Evolutionary conservation across 345 rosid species (phyloP).

Genomic region (Clausena lansium): DNA sequence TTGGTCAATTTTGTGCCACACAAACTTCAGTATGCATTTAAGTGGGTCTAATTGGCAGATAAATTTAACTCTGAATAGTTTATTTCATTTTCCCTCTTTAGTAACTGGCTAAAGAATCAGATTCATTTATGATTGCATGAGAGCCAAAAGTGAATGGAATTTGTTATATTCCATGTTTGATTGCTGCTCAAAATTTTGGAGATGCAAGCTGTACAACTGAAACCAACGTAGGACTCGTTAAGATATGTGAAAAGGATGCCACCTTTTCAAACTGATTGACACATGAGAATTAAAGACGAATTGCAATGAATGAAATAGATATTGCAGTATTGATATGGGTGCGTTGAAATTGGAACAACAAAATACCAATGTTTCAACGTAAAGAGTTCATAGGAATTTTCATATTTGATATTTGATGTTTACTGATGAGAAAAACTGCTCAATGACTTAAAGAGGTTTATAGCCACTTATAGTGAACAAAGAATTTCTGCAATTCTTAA

Average conservation of each 20-base stretch:
- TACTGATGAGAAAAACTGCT: neutral
- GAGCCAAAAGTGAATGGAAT: neutral
- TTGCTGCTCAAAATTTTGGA: neutral
- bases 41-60: neutral
- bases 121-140: neutral
- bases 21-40: neutral
- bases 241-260: neutral
- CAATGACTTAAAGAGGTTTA: neutral
- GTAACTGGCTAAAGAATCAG: neutral
- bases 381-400: neutral
- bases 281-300: neutral
- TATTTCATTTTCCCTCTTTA: neutral
- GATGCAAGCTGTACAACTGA: neutral
- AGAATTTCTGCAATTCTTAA: neutral
- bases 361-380: neutral
- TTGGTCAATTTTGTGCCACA: neutral
- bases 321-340: neutral
- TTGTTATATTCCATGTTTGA: neutral
- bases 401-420: neutral
- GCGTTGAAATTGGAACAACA: neutral
- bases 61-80: neutral
- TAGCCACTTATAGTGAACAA: neutral
- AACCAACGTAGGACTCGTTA: neutral
- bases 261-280: neutral
- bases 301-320: neutral